A percentile compares a stretch with the other conserved stretches of the same genome.
phyloP scores from a whole-genome alignment of 345 rosid genomes.

The Acer saccharum region DNA sequence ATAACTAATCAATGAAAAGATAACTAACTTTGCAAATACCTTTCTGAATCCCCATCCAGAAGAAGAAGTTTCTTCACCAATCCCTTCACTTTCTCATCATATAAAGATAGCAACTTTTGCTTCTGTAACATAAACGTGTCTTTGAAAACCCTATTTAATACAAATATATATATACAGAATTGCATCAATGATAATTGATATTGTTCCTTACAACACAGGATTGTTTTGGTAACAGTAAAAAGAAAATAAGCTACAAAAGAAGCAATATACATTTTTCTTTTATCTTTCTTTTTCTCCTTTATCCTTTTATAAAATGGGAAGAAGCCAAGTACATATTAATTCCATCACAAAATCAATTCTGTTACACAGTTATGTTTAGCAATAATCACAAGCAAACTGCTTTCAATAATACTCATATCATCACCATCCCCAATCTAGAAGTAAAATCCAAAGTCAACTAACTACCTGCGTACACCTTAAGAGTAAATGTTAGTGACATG shows the following conservation, averaged over 20 bases:
- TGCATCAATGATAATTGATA: not conserved
- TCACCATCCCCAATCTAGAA: not conserved
- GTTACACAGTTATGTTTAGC: not conserved
- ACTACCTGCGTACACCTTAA: not conserved
- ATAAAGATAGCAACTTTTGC: slow-evolving; percentile 59
- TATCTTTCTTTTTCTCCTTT: no score
- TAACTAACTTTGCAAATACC: slow-evolving; percentile 32
- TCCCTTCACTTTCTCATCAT: slow-evolving; percentile 62
- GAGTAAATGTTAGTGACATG: not conserved
- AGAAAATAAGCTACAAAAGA: not conserved
- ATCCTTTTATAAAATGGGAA: no score
- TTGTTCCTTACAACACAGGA: not conserved
- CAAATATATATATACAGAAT: not conserved
- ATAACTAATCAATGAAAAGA: not conserved
- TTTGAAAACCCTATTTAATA: slow-evolving; percentile 11
- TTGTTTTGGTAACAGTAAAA: not conserved
- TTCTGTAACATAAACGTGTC: slow-evolving; percentile 53
- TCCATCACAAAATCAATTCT: not conserved
- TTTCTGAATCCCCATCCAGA: slow-evolving; percentile 63
- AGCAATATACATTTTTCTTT: not conserved
- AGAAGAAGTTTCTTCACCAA: slow-evolving; percentile 78
- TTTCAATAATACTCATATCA: not conserved
- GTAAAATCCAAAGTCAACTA: not conserved
- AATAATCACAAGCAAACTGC: not conserved
- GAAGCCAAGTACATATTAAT: no score